A percentile compares a stretch with the other conserved stretches of the same genome.
Evolutionary conservation across 495 filamentous ascomycete species (phyloP).

Genomic region (Bryoglossum gracile): DNA sequence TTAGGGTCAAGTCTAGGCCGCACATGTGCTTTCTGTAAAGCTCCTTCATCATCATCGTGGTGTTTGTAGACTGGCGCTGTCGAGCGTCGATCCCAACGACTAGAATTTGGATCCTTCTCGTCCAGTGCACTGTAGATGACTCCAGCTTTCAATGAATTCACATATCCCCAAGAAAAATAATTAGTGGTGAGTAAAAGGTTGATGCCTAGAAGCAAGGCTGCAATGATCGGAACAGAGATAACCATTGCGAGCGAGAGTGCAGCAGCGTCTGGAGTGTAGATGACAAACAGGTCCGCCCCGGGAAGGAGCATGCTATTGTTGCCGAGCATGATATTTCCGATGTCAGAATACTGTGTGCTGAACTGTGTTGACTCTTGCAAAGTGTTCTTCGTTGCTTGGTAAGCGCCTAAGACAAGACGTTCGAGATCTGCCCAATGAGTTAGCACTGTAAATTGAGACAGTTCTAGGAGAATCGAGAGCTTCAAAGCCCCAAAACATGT

Average conservation of each 20-base stretch:
- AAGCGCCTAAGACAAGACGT: slow-evolving; percentile 28
- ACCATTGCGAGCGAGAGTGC: slow-evolving; percentile 28
- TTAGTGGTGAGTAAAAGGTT: background rate
- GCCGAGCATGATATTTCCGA: slow-evolving; percentile 17
- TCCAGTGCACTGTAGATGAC: slow-evolving; percentile 2
- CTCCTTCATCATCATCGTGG: background rate
- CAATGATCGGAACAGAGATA: slow-evolving; percentile 27
- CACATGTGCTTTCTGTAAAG: background rate
- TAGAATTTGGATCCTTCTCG: background rate
- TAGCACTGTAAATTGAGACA: slow-evolving; percentile 1
- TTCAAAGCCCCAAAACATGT: background rate
- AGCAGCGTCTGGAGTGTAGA: slow-evolving; percentile 28
- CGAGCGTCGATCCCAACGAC: background rate
- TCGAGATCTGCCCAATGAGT: slow-evolving; percentile 20
- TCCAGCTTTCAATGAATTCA: background rate
- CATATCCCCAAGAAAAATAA: slow-evolving; percentile 4
- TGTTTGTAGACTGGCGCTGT: background rate
- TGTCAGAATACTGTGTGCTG: slow-evolving; percentile 2
- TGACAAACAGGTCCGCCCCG: slow-evolving; percentile 30
- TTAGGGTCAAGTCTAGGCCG: background rate
- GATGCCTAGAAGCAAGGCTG: slow-evolving; percentile 6
- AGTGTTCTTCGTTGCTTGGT: slow-evolving; percentile 28
- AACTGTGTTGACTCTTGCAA: slow-evolving; percentile 29
- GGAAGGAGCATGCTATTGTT: slow-evolving; percentile 8
- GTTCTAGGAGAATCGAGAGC: background rate